These are phyloP conservation scores for Penicillium silybi DNA, from an alignment of 495 filamentous ascomycete genomes.

Conservation along the genomic window DNA sequence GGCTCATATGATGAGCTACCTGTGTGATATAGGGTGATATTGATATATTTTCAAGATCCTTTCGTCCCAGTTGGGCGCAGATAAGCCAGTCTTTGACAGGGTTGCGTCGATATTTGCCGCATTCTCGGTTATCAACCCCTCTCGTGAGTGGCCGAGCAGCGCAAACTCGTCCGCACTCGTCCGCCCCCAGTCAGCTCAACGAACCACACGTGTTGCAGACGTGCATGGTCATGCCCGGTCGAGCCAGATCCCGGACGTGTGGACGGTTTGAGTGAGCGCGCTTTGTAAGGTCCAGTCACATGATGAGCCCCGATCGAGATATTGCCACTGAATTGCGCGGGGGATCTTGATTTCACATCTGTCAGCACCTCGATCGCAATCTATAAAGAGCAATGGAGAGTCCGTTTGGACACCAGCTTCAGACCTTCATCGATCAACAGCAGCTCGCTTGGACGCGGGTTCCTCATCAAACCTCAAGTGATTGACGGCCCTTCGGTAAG, in stretches of 20 bases:
- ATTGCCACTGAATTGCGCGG: constrained; percentile 4
- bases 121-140: not conserved
- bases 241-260: not conserved
- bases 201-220: not conserved
- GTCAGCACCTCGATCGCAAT: not conserved
- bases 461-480: not conserved
- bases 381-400: constrained; percentile 7
- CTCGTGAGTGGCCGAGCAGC: not conserved
- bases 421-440: not conserved
- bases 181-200: not conserved
- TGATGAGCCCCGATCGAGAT: not conserved
- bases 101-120: not conserved
- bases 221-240: constrained; percentile 1
- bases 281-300: not conserved
- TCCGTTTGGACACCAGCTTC: not conserved
- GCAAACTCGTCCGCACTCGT: not conserved
- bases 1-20: not conserved
- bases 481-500: constrained; percentile 9
- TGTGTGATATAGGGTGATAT: constrained; percentile 14
- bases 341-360: not conserved
- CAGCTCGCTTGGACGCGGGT: not conserved
- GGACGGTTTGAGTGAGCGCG: not conserved
- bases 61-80: not conserved
- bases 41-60: not conserved
- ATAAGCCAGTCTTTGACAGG: not conserved